Base-by-base conservation (phyloP, 768 basidiomycete genomes). In the Rhodotorula babjevae region DNA sequence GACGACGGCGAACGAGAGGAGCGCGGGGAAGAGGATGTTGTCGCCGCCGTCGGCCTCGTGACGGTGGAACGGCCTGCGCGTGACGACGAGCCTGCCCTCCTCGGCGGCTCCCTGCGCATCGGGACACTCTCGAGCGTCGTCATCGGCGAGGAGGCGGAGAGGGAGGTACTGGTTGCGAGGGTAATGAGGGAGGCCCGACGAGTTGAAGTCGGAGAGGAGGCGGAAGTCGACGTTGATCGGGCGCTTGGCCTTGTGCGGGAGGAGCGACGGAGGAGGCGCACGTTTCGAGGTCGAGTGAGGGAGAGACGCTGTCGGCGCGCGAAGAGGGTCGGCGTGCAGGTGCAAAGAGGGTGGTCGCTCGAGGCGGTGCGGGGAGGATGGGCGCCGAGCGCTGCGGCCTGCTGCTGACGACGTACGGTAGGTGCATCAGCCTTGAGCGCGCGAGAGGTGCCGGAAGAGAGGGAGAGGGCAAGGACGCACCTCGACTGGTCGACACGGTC, bases 201-300 rank as follows among this genome's bases (percentile, higher is more conserved):
- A 3, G 31, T 25, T 27, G 53, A 65, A 71, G 18, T 16, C 27
- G 29, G 40, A 1, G 5, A 63, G 69, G 46, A 71, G 65, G 11
- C 47, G 27, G 46, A 71, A 71, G 53, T 71, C 50, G 60, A 66
- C 33, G 53, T 71, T 66, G 63, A 70, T 50, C 33, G 44, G 33
- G 3, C 57, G 50, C 2, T 36, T 52, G 1, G 36, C 27, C 50
- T 18, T 21, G 52, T 53, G 61, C 4, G 61, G 61, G 12, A 25
- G 23, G 50, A 52, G 50, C 25, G 50, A 52, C 25, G 10, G 50
- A 8, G 27, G 50, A 27, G 50, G 12, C 8, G 23, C 25, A 25
- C 19, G 3, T 5, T 3, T 5, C 18, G 23, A 3, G 8, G 47
- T 3, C 3, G 47, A 23, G 10, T 8, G 14, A 15, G 46, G 14